Evolutionary conservation across 2,329 filamentous ascomycete species (phyloP), one percentile per base, ranked within the genome.

Genomic region (Fusarium secorum): DNA sequence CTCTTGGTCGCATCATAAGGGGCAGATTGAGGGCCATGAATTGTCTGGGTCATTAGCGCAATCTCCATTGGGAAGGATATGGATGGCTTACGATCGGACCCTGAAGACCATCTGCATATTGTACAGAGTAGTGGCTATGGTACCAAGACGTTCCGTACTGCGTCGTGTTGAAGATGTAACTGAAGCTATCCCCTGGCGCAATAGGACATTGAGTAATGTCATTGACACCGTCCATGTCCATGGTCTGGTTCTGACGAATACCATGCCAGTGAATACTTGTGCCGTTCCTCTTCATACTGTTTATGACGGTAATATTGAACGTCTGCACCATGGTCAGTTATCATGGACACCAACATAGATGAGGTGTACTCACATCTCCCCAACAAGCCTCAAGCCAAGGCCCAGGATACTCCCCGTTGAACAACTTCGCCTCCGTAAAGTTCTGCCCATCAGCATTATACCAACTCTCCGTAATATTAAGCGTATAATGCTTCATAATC

Each of bases 371-470:
- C 18, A 75, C 59, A 48, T 78, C 77, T 13, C 77, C 77, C 77
- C 77, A 78, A 14, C 75, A 77, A 0, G 76, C 76, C 24, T 78
- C 69, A 5, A 78, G 69, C 71, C 75, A 75, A 0, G 77, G 77
- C 0, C 77, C 77, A 4, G 77, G 77, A 35, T 77, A 78, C 17
- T 45, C 22, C 1, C 70, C 49, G 30, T 77, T 76, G 22, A 78
- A 78, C 4, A 78, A 13, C 44, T 77, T 78, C 0, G 70, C 76
- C 1, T 73, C 46, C 0, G 53, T 38, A 39, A 75, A 75, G 3
- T 69, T 49, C 11, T 70, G 54, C 2, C 76, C 76, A 22, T 78
- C 76, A 0, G 72, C 76, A 42, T 76, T 74, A 26, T 57, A 63
- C 9, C 39, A 52, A 3, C 46, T 49, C 13, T 76, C 66, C 0